These are phyloP conservation scores for Vararia minispora DNA, from an alignment of 768 basidiomycete genomes.

Conservation along the genomic window DNA sequence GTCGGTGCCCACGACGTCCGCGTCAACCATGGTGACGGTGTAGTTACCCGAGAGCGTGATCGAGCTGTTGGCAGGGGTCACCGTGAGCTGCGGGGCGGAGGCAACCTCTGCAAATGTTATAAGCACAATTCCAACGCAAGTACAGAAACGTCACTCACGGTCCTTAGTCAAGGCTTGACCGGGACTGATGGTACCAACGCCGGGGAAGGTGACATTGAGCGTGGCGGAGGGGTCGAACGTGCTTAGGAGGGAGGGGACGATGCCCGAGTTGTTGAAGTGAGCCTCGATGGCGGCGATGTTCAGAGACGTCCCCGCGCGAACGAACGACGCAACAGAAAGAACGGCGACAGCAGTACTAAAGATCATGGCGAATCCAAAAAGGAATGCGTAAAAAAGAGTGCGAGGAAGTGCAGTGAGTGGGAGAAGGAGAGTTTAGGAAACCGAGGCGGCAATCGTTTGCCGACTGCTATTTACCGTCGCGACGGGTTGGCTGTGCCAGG, in stretches of 20 bases:
- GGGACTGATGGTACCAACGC: constrained; percentile 36
- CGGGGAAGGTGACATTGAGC: constrained; percentile 39
- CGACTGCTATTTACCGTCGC: no score
- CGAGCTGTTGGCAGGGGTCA: constrained; percentile 40
- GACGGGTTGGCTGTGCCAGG: no score
- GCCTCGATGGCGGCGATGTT: constrained; percentile 53
- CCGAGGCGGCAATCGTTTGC: no score
- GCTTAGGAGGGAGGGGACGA: constrained; percentile 52
- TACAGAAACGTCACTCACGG: constrained; percentile 30
- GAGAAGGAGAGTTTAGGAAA: no score
- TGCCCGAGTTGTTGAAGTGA: constrained; percentile 46
- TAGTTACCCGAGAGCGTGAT: constrained; percentile 36
- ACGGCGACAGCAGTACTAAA: constrained; percentile 17
- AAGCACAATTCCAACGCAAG: not conserved
- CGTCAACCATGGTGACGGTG: constrained; percentile 70
- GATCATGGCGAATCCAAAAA: constrained; percentile 3
- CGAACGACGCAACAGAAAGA: constrained; percentile 31
- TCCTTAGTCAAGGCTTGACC: constrained; percentile 49
- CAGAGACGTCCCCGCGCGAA: constrained; percentile 32
- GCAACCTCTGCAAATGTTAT: constrained; percentile 35
- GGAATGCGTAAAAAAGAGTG: no score
- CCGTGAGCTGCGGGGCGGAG: constrained; percentile 39
- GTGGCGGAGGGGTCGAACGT: constrained; percentile 53
- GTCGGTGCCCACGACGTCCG: constrained; percentile 53
- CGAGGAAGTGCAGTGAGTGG: no score